Conservation (phyloP, 208 protist species). For the Angomonas deanei region DNA sequence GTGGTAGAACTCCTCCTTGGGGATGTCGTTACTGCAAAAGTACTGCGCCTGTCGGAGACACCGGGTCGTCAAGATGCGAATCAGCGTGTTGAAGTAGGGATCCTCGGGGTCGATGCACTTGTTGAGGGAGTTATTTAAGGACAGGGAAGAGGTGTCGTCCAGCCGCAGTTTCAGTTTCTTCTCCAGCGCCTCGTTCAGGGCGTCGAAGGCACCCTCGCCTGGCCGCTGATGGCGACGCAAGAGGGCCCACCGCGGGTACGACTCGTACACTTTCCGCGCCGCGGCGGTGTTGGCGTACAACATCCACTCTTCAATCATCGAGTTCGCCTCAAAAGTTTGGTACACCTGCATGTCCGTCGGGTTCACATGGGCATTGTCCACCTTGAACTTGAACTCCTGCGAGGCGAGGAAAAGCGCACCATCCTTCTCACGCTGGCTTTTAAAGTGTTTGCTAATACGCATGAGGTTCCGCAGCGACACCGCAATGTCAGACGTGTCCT, state of each 20-base stretch:
- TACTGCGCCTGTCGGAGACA: conserved; percentile 93
- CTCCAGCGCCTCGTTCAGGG: conserved; percentile 76
- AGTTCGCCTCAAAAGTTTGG: conserved; percentile 90
- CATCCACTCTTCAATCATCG: conserved; percentile 97
- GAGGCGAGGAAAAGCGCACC: conserved; percentile 85
- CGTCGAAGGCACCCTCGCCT: conserved; percentile 77
- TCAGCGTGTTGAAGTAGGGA: conserved; percentile 88
- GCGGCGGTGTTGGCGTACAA: conserved; percentile 94
- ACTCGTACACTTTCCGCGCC: conserved; percentile 66
- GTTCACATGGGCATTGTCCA: conserved; percentile 85
- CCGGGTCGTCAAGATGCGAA: conserved; percentile 88
- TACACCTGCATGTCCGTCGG: conserved; percentile 89
- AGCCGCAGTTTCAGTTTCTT: conserved; percentile 50
- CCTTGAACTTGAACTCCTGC: conserved; percentile 90
- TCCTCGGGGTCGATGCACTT: conserved; percentile 68
- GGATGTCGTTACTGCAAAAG: conserved; percentile 81
- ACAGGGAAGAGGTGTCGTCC: conserved; percentile 76
- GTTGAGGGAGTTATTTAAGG: conserved; percentile 84
- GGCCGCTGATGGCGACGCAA: conserved; percentile 88
- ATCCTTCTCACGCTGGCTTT: conserved; percentile 67
- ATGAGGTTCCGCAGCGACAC: conserved; percentile 74
- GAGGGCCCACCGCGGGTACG: conserved; percentile 82
- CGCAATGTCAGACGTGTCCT: conserved; percentile 56
- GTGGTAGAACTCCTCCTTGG: conserved; percentile 86
- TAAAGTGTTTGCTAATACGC: conserved; percentile 79